Percentiles rank a stretch among this genome's conserved stretches.
These are phyloP conservation scores for Gyrodon lividus DNA, from an alignment of 768 basidiomycete genomes.

Conservation along the genomic window DNA sequence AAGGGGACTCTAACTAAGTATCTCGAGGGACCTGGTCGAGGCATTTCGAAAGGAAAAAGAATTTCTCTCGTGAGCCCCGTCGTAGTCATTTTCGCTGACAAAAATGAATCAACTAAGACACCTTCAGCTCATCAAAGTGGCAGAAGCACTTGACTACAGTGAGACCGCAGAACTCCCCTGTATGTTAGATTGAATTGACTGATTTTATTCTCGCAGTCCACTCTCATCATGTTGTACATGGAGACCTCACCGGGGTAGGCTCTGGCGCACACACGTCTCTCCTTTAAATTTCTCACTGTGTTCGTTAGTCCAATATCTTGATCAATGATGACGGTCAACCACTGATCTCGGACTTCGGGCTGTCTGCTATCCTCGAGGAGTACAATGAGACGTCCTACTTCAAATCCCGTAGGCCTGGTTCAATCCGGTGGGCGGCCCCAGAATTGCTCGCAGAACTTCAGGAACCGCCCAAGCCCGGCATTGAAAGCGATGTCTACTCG, in stretches of 20 bases:
- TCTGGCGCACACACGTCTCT: not conserved
- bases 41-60: slow-evolving; percentile 35
- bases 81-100: not conserved
- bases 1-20: slow-evolving; percentile 39
- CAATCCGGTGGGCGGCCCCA: slow-evolving; percentile 16
- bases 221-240: slow-evolving; percentile 1
- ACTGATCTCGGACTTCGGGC: slow-evolving; percentile 38
- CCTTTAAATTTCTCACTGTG: not conserved
- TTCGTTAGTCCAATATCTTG: slow-evolving; percentile 8
- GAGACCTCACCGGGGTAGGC: slow-evolving; percentile 8
- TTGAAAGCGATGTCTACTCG: slow-evolving; percentile 18
- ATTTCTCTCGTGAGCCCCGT: slow-evolving; percentile 32
- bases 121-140: slow-evolving; percentile 39
- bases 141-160: slow-evolving; percentile 41
- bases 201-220: slow-evolving; percentile 2
- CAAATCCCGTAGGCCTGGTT: slow-evolving; percentile 7
- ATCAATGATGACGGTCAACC: slow-evolving; percentile 3
- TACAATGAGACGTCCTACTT: slow-evolving; percentile 28
- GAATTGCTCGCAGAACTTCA: slow-evolving; percentile 8
- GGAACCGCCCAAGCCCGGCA: not conserved
- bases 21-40: slow-evolving; percentile 36
- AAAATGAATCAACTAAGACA: not conserved
- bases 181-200: not conserved
- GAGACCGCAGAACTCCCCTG: slow-evolving; percentile 7
- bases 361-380: slow-evolving; percentile 40